Base-by-base conservation (phyloP, 192 early-diverging fungal genomes). In the Gonapodya prolifera region DNA sequence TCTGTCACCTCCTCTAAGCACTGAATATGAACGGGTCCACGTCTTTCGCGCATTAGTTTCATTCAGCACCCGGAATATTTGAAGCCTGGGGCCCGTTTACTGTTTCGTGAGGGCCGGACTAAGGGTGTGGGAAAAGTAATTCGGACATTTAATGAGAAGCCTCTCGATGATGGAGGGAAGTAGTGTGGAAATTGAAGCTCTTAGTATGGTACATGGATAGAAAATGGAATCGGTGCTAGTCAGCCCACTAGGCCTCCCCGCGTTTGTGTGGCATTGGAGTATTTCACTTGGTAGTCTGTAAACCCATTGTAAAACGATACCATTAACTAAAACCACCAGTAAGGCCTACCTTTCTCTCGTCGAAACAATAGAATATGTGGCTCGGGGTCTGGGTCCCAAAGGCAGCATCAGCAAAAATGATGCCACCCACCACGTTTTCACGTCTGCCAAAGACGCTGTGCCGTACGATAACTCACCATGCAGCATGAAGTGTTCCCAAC, bases 91-190 rank as follows among this genome's bases (percentile, higher is more conserved):
- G 79, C 85, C 33, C 80, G 85, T 31, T 36, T 88, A n/a, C 78
- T 88, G 71, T 87, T 88, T 75, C 79, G 87, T 30, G 87, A 88
- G 70, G 87, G 87, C 28, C 89, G 93, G 23, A 97, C 95, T 23
- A 95, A 96, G 84, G 94, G 94, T 28, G 90, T 95, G 1, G 95
- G 95, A 73, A 94, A 94, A 80, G 92, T 97, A 23, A 23, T 61
- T 16, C 45, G 45, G 23, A 61, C 45, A 61, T 61, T 61, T 61
- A 16, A 8, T 61, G 45, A 61, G 45, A 61, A 61, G 8, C 45
- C 8, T 61, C 8, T 61, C 45, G 8, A 61, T 61, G 8, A 61
- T 8, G 8, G 8, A 61, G 8, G 8, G 45, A 61, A n/a, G n/a
- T 61, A 61, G 23, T 23, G 45, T 61, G 45, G 45, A 61, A 61